A percentile compares a stretch with the other conserved stretches of the same genome.
Conservation (phyloP, 1,284 basidiomycete species). For the Pisolithus thermaeus region DNA sequence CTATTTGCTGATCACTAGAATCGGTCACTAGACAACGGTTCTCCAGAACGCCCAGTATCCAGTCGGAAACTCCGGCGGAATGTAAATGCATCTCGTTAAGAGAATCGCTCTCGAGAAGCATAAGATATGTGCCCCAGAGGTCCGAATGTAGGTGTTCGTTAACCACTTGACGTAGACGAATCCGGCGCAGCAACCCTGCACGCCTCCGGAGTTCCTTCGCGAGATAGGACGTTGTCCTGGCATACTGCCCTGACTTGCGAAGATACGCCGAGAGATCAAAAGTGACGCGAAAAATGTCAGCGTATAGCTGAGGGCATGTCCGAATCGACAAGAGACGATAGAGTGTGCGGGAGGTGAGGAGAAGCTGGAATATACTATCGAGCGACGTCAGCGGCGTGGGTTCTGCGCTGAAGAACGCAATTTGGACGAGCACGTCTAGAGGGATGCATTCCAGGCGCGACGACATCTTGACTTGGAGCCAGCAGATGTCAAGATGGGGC, state of each 20-base stretch:
- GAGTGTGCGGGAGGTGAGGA: constrained; percentile 39
- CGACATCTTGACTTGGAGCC: constrained; percentile 30
- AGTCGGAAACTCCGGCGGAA: constrained; percentile 32
- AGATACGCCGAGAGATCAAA: constrained; percentile 46
- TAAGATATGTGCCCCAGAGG: constrained; percentile 45
- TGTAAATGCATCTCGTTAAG: constrained; percentile 39
- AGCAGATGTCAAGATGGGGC: constrained; percentile 5
- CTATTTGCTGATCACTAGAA: constrained; percentile 13
- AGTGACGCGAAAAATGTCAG: constrained; percentile 47
- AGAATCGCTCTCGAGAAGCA: constrained; percentile 45
- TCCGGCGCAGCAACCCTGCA: constrained; percentile 39
- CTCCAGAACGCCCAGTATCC: constrained; percentile 23
- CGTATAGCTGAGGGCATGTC: constrained; percentile 55
- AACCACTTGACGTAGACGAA: constrained; percentile 32
- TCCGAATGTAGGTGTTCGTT: constrained; percentile 31
- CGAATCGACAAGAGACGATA: constrained; percentile 37
- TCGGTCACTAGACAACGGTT: constrained; percentile 4
- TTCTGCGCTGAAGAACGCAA: constrained; percentile 41
- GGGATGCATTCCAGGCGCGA: constrained; percentile 43
- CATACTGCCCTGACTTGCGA: constrained; percentile 26
- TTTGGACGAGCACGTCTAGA: constrained; percentile 45
- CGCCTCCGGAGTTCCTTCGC: constrained; percentile 42
- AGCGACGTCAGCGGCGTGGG: constrained; percentile 32
- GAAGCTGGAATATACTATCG: constrained; percentile 36
- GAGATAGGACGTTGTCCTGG: constrained; percentile 39